phyloP scores from a whole-genome alignment of 345 rosid genomes.

The Rhodamnia argentea region DNA sequence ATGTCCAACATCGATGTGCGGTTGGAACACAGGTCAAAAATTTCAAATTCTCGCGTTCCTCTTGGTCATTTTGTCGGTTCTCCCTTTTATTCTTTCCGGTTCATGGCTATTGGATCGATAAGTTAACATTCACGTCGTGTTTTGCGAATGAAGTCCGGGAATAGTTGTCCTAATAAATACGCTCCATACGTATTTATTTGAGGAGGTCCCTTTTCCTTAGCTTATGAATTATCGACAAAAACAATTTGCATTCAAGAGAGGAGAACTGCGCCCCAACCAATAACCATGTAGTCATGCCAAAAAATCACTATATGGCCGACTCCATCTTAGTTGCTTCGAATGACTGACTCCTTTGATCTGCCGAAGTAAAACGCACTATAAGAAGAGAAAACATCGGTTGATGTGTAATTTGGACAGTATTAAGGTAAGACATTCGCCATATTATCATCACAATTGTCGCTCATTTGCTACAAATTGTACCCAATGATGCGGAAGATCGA shows the following conservation, averaged over 20 bases:
- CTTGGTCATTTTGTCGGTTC: background rate
- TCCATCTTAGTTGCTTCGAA: background rate
- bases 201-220: background rate
- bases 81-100: background rate
- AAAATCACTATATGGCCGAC: background rate
- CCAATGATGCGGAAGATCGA: background rate
- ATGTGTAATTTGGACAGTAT: background rate
- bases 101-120: background rate
- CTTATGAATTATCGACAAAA: too few relatives aligned
- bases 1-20: background rate
- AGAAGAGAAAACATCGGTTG: accelerated
- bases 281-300: background rate
- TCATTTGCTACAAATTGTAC: background rate
- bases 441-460: background rate
- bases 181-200: background rate
- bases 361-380: background rate
- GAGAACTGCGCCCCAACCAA: background rate
- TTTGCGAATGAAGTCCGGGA: background rate
- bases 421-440: background rate
- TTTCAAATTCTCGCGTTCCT: background rate
- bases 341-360: background rate
- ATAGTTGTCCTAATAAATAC: accelerated
- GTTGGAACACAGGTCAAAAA: background rate
- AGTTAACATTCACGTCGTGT: background rate
- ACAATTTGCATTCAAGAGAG: background rate